Base-by-base conservation (phyloP, 306 rosid species). In the Begonia fuchsioides region DNA sequence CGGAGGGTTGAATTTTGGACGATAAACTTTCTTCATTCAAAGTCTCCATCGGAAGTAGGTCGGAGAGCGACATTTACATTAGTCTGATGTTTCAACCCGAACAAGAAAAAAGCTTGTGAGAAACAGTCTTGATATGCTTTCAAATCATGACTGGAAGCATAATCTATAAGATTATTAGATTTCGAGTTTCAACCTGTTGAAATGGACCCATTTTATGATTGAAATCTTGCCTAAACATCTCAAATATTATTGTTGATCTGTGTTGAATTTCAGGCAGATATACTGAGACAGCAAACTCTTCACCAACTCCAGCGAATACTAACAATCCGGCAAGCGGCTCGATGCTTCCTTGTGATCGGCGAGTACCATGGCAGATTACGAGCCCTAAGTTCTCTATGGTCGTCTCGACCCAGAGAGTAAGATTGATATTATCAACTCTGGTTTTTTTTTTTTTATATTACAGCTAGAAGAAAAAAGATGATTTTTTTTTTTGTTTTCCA, bases 301-400 rank as follows among this genome's bases (percentile, higher is more conserved):
- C 94, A 92, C 39, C 96, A 79, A 18, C 15, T 92, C 49, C 75
- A 77, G 32, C 58, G 83, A 35, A 68, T 83, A 60, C 39, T 92
- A 9, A 92, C 98, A 0, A 51, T 92, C 26, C 82, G 94, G 35
- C 98, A 92, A 53, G 93, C 81, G 16, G 86, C 83, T 0, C 44
- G 71, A 11, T 92, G 94, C 59, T 92, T 82, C 39, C 50, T 85
- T 47, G 79, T 82, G 20, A 92, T 92, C 11, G 86, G 83, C 19
- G 98, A 92, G 55, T 92, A 92, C 38, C 73, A 92, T 32, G 72
- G 70, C 5, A 75, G 98, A 35, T 78, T 92, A 50, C 70, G 96
- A 55, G 83, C 96, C 17, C 96, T 92, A 9, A 92, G 98, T 45
- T 82, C 93, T 47, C 81, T 92, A 39, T 92, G 98, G 98, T 73